These are phyloP conservation scores for Epichloe gansuensis DNA, from an alignment of 2,329 filamentous ascomycete species.

Conservation along the genomic window DNA sequence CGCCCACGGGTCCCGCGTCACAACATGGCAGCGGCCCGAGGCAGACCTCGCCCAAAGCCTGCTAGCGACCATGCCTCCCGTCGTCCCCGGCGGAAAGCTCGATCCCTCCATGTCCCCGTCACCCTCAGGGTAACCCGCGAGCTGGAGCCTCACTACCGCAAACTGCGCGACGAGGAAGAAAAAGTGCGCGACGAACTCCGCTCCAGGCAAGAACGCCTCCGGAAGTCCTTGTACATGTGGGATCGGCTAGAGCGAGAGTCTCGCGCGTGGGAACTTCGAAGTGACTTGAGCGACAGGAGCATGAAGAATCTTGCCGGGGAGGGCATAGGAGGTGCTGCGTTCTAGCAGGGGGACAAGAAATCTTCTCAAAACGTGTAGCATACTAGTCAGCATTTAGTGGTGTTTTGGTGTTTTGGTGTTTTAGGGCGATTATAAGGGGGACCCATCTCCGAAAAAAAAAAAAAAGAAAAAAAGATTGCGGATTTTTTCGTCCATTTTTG, in stretches of 20 bases:
- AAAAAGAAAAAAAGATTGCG: too few relatives aligned
- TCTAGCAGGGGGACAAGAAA: slow-evolving; percentile 19
- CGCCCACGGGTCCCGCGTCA: slow-evolving; percentile 42
- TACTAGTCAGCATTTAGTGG: background rate
- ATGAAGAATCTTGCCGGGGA: slow-evolving; percentile 46
- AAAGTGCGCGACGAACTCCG: slow-evolving; percentile 41
- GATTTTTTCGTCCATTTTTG: too few relatives aligned
- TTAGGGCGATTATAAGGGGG: too few relatives aligned
- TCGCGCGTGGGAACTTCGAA: slow-evolving; percentile 40
- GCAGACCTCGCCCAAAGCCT: slow-evolving; percentile 39
- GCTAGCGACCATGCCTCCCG: slow-evolving; percentile 36
- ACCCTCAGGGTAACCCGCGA: slow-evolving; percentile 38
- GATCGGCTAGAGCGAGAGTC: slow-evolving; percentile 43
- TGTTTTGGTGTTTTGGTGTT: too few relatives aligned
- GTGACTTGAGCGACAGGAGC: slow-evolving; percentile 43
- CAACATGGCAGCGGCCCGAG: slow-evolving; percentile 25
- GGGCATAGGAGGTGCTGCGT: slow-evolving; percentile 41
- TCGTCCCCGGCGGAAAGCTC: slow-evolving; percentile 43
- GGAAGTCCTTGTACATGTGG: slow-evolving; percentile 41
- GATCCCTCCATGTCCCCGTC: slow-evolving; percentile 34
- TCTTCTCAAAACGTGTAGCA: background rate
- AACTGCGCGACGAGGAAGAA: slow-evolving; percentile 46
- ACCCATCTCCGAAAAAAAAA: too few relatives aligned
- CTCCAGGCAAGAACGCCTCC: slow-evolving; percentile 40
- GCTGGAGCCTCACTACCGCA: slow-evolving; percentile 39